These are phyloP conservation scores for Litchi chinensis DNA, from an alignment of 345 rosid genomes.

Conservation along the genomic window DNA sequence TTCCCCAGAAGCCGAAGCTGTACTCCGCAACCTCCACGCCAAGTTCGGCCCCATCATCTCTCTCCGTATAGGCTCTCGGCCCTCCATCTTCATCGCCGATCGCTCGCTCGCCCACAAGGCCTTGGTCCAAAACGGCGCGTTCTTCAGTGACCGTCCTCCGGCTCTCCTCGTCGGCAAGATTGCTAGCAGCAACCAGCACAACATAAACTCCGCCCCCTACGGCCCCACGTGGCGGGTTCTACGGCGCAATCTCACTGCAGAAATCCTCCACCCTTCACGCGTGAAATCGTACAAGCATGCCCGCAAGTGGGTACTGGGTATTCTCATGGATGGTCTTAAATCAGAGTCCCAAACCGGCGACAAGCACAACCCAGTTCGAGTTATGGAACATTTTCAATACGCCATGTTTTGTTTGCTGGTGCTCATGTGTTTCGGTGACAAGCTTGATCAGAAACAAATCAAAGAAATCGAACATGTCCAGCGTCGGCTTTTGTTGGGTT, in stretches of 20 bases:
- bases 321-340: constrained; percentile 16
- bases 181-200: background rate
- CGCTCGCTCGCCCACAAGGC: constrained; percentile 30
- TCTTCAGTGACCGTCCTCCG: constrained; percentile 19
- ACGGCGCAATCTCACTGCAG: constrained; percentile 26
- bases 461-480: background rate
- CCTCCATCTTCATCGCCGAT: constrained; percentile 22
- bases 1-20: constrained; percentile 6
- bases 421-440: constrained; percentile 15
- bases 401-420: constrained; percentile 21
- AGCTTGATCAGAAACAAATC: constrained; percentile 8
- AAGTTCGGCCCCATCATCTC: constrained; percentile 26
- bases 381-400: constrained; percentile 9
- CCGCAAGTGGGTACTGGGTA: constrained; percentile 25
- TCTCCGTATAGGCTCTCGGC: constrained; percentile 14
- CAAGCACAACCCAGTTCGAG: background rate
- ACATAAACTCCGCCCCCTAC: constrained; percentile 26
- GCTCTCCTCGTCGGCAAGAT: constrained; percentile 1
- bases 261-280: constrained; percentile 26
- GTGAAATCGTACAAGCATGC: constrained; percentile 15
- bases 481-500: background rate
- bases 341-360: background rate
- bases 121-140: constrained; percentile 26
- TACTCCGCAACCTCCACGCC: constrained; percentile 15
- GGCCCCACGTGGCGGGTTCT: constrained; percentile 30